These are phyloP conservation scores for Friedmanniomyces simplex DNA, from an alignment of 495 filamentous ascomycete genomes.

Conservation along the genomic window DNA sequence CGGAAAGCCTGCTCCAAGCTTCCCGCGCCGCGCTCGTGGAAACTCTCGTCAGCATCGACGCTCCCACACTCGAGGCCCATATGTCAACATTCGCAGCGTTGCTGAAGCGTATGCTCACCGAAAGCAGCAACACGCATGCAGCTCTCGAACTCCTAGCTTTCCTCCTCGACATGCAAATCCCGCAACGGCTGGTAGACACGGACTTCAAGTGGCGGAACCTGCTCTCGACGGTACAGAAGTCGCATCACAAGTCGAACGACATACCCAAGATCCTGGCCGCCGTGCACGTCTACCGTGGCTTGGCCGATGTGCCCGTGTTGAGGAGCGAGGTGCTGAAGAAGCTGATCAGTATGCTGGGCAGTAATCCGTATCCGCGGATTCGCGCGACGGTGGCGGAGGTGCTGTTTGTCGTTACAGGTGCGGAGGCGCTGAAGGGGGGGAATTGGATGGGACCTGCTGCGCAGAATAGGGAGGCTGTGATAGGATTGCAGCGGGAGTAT, in stretches of 20 bases:
- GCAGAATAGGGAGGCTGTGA: constrained; percentile 1
- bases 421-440: constrained; percentile 4
- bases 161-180: constrained; percentile 50
- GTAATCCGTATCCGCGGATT: constrained; percentile 22
- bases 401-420: constrained; percentile 7
- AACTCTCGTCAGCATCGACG: constrained; percentile 9
- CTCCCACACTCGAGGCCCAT: constrained; percentile 27
- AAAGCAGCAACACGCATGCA: constrained; percentile 38
- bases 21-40: constrained; percentile 58
- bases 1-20: constrained; percentile 67
- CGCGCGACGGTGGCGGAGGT: constrained; percentile 14
- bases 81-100: constrained; percentile 36
- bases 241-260: constrained; percentile 71
- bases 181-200: constrained; percentile 22
- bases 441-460: background rate
- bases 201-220: constrained; percentile 44
- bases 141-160: constrained; percentile 65
- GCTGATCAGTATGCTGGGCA: constrained; percentile 21
- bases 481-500: background rate
- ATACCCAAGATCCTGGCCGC: constrained; percentile 70
- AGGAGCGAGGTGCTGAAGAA: constrained; percentile 32
- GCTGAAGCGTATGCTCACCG: constrained; percentile 44
- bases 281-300: constrained; percentile 61
- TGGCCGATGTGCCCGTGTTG: constrained; percentile 39
- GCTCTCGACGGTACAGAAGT: constrained; percentile 60